Evolutionary conservation across 257 asterid genomes (phyloP).

Genomic region (Forsythia suspensa): DNA sequence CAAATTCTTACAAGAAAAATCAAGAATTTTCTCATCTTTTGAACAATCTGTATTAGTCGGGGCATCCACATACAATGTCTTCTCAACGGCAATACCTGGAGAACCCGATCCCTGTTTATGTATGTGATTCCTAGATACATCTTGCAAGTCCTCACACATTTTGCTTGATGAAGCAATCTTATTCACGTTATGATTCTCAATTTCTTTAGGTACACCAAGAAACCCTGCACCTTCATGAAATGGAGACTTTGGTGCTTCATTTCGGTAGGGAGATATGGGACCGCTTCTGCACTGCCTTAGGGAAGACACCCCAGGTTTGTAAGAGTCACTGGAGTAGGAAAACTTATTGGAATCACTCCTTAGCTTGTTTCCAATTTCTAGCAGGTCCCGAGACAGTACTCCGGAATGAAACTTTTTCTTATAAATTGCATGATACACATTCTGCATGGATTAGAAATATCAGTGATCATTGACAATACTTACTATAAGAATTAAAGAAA

Average conservation of each 20-base stretch:
- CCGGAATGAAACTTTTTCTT: constrained; percentile 78
- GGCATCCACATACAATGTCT: constrained; percentile 24
- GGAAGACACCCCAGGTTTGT: constrained; percentile 58
- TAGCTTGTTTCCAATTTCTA: constrained; percentile 36
- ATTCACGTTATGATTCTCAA: constrained; percentile 40
- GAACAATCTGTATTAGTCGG: background rate
- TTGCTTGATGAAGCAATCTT: constrained; percentile 56
- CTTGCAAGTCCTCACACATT: constrained; percentile 52
- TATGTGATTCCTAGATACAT: constrained; percentile 49
- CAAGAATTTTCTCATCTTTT: background rate
- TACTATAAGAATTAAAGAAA: background rate
- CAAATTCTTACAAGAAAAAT: background rate
- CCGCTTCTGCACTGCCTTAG: constrained; percentile 65
- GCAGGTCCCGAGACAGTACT: constrained; percentile 59
- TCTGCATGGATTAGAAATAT: constrained; percentile 41
- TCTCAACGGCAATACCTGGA: constrained; percentile 32
- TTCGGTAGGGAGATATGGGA: constrained; percentile 78
- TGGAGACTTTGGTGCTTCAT: constrained; percentile 74
- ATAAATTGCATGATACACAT: constrained; percentile 44
- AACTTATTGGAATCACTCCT: constrained; percentile 34
- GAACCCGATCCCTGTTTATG: constrained; percentile 38
- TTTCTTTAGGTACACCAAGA: constrained; percentile 73
- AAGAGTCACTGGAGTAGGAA: constrained; percentile 34
- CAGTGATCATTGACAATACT: background rate
- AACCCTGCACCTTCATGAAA: constrained; percentile 71